A percentile compares a stretch with the other conserved stretches of the same genome.
These are phyloP conservation scores for Citrullus amarus DNA, from an alignment of 306 rosid species.

Conservation along the genomic window DNA sequence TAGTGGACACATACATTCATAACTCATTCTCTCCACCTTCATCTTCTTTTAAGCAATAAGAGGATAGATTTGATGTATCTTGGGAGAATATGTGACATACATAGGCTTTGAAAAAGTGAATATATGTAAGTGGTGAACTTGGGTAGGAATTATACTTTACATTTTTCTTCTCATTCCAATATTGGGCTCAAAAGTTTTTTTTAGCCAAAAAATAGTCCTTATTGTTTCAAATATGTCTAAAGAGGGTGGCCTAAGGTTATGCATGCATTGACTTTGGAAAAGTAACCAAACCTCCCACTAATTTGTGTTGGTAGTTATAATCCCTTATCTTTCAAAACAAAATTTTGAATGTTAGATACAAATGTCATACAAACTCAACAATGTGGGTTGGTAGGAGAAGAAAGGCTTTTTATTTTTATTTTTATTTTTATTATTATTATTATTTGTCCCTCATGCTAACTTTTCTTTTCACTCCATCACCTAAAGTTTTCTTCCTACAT, in stretches of 20 bases:
- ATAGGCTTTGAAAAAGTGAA: neutral
- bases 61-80: neutral
- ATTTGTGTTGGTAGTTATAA: constrained; percentile 1
- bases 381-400: neutral
- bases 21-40: neutral
- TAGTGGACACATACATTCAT: neutral
- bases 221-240: too few species aligned
- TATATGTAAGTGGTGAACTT: neutral
- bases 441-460: too few species aligned
- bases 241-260: neutral
- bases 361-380: neutral
- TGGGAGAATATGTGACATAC: neutral
- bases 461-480: too few species aligned
- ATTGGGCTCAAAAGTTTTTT: too few species aligned
- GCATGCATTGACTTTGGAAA: constrained; percentile 5
- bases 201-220: too few species aligned
- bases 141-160: neutral
- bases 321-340: neutral
- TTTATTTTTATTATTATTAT: too few species aligned
- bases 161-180: neutral
- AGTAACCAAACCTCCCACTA: neutral
- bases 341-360: neutral
- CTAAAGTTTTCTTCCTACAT: too few species aligned
- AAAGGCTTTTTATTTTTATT: too few species aligned
- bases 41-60: neutral